Percentiles rank a stretch among this genome's conserved stretches.
Conservation (phyloP, 768 basidiomycete species). For the Termitomyces sp. region DNA sequence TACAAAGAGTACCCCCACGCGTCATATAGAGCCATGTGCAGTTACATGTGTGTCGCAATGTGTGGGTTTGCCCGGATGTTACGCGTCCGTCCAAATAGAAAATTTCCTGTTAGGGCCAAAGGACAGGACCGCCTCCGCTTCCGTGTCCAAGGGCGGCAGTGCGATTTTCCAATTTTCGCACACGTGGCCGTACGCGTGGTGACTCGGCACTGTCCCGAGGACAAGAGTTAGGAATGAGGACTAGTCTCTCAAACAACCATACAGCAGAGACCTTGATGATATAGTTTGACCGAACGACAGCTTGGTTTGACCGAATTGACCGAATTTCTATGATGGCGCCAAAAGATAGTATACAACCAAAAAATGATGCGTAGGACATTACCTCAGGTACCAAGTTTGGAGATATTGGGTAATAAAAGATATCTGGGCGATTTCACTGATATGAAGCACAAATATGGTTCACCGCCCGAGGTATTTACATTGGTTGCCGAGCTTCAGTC, state of each 20-base stretch:
- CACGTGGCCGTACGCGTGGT: neutral
- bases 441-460: neutral
- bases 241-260: neutral
- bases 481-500: neutral
- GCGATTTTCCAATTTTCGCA: neutral
- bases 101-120: neutral
- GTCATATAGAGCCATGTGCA: conserved; percentile 11
- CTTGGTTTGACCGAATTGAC: neutral
- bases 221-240: neutral
- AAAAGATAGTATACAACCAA: neutral
- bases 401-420: neutral
- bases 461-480: neutral
- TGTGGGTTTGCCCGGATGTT: conserved; percentile 7
- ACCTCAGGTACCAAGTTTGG: neutral
- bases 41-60: conserved; percentile 2
- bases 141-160: neutral
- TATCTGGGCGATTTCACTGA: neutral
- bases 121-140: neutral
- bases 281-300: neutral
- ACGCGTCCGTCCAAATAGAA: conserved; percentile 1
- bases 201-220: conserved; percentile 1
- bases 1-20: neutral
- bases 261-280: neutral
- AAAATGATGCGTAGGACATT: neutral
- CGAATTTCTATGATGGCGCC: neutral